Evolutionary conservation across 495 filamentous ascomycete species (phyloP).

Genomic region (Penicillium ucsense): DNA sequence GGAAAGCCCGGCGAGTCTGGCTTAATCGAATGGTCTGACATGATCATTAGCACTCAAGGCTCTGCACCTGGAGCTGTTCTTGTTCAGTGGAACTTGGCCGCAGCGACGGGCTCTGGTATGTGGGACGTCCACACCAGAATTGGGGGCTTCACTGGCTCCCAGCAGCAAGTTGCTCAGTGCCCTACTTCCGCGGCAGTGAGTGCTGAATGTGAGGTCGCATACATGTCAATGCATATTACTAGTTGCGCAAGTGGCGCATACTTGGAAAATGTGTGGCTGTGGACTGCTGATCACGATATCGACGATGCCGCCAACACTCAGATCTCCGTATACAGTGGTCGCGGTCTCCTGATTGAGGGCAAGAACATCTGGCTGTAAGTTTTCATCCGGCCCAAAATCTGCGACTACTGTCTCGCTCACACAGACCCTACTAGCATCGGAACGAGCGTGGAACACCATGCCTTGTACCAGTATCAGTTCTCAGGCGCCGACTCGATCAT

Average conservation of each 20-base stretch:
- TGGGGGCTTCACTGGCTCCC: slow-evolving; percentile 45
- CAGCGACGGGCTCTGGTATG: slow-evolving; percentile 37
- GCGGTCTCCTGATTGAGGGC: slow-evolving; percentile 55
- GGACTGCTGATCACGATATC: slow-evolving; percentile 68
- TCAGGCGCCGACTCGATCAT: slow-evolving; percentile 58
- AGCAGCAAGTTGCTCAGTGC: slow-evolving; percentile 41
- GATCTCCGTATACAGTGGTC: slow-evolving; percentile 60
- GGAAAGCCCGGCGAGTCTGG: slow-evolving; percentile 45
- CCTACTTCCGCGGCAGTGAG: slow-evolving; percentile 29
- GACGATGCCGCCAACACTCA: slow-evolving; percentile 47
- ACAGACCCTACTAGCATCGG: slow-evolving; percentile 36
- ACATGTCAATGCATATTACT: slow-evolving; percentile 60
- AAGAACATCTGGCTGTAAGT: slow-evolving; percentile 47
- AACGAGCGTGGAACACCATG: slow-evolving; percentile 67
- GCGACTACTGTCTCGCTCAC: slow-evolving; percentile 1
- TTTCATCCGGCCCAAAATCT: background rate
- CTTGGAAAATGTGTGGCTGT: slow-evolving; percentile 60
- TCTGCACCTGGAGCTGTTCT: slow-evolving; percentile 55
- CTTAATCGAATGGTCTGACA: slow-evolving; percentile 47
- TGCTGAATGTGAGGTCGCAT: slow-evolving; percentile 50
- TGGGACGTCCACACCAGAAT: slow-evolving; percentile 52
- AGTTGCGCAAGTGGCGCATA: slow-evolving; percentile 38
- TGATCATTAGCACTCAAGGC: slow-evolving; percentile 53
- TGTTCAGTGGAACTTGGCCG: slow-evolving; percentile 63
- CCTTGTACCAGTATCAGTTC: slow-evolving; percentile 77